Evolutionary conservation across 106 monocot species (phyloP).

Genomic region (Dactylorhiza incarnata): DNA sequence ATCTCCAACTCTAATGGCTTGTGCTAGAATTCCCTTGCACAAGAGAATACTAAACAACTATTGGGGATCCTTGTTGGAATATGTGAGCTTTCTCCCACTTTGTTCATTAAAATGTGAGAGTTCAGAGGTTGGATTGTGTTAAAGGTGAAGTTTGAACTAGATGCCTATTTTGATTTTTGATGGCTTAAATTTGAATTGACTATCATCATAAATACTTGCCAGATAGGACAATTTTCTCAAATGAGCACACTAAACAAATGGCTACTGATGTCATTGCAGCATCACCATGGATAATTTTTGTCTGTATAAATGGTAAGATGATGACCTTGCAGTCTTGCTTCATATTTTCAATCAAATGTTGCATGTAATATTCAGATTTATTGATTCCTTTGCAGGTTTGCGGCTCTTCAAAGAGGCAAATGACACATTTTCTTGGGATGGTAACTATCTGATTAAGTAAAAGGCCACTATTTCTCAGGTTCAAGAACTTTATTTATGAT

Average conservation of each 20-base stretch:
- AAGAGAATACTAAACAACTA: too few species aligned
- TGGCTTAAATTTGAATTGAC: not conserved
- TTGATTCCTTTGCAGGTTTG: conserved; percentile 39
- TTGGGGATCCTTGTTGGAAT: too few species aligned
- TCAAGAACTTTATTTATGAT: too few species aligned
- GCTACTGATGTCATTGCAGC: conserved; percentile 79
- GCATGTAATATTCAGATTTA: not conserved
- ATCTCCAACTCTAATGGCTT: too few species aligned
- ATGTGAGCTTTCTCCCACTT: too few species aligned
- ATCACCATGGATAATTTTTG: conserved; percentile 90
- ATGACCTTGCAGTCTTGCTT: conserved; percentile 4
- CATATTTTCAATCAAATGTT: not conserved
- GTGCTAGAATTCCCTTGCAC: too few species aligned
- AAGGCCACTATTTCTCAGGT: conserved; percentile 1
- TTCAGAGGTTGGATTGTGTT: not conserved
- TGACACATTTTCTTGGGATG: conserved; percentile 55
- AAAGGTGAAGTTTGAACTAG: not conserved
- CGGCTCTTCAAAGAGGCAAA: conserved; percentile 85
- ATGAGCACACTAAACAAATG: conserved; percentile 41
- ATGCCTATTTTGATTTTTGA: not conserved
- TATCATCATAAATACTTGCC: conserved; percentile 10
- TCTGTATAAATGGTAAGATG: conserved; percentile 81
- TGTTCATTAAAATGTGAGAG: not conserved
- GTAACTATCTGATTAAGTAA: conserved; percentile 24
- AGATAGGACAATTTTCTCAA: conserved; percentile 82